Base-by-base conservation (phyloP, 805 yeast genomes). In the Candida glaebosa region DNA sequence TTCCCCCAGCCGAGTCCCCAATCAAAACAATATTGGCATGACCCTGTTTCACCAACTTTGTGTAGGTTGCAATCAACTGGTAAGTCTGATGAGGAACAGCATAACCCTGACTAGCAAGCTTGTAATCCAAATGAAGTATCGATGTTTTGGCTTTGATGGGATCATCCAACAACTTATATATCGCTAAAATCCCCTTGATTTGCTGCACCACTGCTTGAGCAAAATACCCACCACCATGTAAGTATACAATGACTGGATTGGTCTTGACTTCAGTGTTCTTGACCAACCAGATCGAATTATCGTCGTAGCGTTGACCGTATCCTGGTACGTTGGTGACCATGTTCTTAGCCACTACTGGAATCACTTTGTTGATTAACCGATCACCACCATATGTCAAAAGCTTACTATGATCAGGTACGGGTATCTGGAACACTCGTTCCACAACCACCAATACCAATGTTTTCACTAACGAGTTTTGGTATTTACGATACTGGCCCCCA, bases 1-100 rank as follows among this genome's bases (percentile, higher is more conserved):
- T 60, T 4, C 69, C 71, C 26, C 73, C 73, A 15, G 71, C 70
- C 2, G 71, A 65, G 45, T 67, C 73, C 2, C 73, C 72, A 49
- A 67, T 44, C 9, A 67, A 49, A 3, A 54, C 49, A 4, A 67
- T 51, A 39, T 65, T 64, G 18, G 47, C 36, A 42, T 52, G 45
- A 4, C 62, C 58, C 19, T 54, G 61, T 3, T 36, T 41, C 17
- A 50, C 44, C 19, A 60, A 50, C 7, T 33, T 38, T 22, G 40
- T 31, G 45, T 63, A 64, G 2, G 63, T 49, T 10, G 45, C 52
- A 28, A 53, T 53, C 38, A 67, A 53, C 39, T 67, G 67, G 20
- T 49, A 40, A 10, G 60, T 38, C 44, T 64, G 72, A 18, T 52
- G 40, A 2, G 72, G 73, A 36, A 64, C 52, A 1, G 55, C 47